Base-by-base conservation (phyloP, 179 eudicot genomes). In the Silene coronaria region DNA sequence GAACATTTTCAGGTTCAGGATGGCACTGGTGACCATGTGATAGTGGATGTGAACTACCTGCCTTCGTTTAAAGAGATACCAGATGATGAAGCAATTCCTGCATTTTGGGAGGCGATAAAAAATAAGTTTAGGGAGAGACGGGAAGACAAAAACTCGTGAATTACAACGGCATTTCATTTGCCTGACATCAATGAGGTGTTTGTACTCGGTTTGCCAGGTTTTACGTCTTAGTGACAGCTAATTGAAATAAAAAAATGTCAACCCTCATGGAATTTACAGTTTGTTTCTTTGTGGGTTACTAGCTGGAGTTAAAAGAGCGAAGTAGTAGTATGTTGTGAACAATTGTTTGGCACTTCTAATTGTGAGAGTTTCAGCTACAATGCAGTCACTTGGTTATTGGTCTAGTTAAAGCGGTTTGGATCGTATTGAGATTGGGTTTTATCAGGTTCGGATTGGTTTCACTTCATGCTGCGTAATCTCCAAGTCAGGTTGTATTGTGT, bases 51-150 rank as follows among this genome's bases (percentile, higher is more conserved):
- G 76, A 95, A 95, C 87, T 92, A 95, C 79, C 89, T 95, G 60
- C 97, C 99, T 45, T 92, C 96, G 22, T 95, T 95, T 75, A 95
- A 95, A 85, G 99, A 95, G 83, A 89, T 95, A 28, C 89, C 99
- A 1, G 89, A 95, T 80, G 77, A 84, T 77, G 75, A 83, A 53
- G 95, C 99, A 2, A 64, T 95, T 78, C 99, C 99, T 80, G 91
- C 97, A 32, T 92, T 95, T 76, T 95, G 99, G 99, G 88, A 88
- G 68, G 96, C 95, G 55, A 84, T 92, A n/a, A 90, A 76, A 76
- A 85, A 76, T 70, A 90, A 89, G 84, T 84, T 81, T 63, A 68
- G 67, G 59, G 69, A 82, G 67, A 77, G 48, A 23, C 70, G 58
- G 75, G 21, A 14, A 76, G 53, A 12, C 62, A 13, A 69, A 67